Conservation (phyloP, 108 stramenopile species). For the Aurantiochytrium sp. region DNA sequence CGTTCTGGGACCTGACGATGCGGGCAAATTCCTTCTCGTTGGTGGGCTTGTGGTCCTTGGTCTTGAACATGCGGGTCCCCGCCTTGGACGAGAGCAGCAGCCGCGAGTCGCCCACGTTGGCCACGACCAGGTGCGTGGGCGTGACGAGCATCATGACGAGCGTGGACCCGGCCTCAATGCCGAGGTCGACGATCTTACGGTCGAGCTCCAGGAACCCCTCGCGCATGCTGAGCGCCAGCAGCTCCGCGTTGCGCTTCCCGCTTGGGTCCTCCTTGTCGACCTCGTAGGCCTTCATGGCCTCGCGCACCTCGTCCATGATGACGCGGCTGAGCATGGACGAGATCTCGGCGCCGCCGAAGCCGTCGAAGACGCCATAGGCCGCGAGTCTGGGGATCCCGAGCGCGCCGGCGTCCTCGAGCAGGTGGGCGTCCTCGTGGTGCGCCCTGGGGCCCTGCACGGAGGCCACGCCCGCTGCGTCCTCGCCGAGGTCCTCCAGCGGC, state of each 20-base stretch:
- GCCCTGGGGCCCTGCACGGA: not conserved
- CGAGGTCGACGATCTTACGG: not conserved
- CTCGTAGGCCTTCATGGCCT: not conserved
- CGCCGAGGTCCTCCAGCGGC: not conserved
- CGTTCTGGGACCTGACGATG: not conserved
- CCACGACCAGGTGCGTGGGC: not conserved
- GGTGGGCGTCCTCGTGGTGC: not conserved
- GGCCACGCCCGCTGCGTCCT: not conserved
- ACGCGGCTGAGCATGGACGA: not conserved
- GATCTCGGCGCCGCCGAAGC: not conserved
- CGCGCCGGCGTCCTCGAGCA: not conserved
- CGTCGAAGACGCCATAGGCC: not conserved
- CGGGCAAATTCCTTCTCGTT: not conserved
- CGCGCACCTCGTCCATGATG: not conserved
- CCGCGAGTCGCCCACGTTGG: not conserved
- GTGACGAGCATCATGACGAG: not conserved
- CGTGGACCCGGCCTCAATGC: not conserved
- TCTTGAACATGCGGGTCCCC: not conserved
- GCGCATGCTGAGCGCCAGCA: not conserved
- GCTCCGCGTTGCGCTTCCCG: not conserved
- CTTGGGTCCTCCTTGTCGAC: not conserved
- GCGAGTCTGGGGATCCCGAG: not conserved
- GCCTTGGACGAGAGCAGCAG: not conserved
- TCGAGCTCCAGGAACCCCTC: not conserved
- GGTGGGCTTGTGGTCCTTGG: not conserved